Base-by-base conservation (phyloP, 106 monocot species). In the Hemerocallis citrina region DNA sequence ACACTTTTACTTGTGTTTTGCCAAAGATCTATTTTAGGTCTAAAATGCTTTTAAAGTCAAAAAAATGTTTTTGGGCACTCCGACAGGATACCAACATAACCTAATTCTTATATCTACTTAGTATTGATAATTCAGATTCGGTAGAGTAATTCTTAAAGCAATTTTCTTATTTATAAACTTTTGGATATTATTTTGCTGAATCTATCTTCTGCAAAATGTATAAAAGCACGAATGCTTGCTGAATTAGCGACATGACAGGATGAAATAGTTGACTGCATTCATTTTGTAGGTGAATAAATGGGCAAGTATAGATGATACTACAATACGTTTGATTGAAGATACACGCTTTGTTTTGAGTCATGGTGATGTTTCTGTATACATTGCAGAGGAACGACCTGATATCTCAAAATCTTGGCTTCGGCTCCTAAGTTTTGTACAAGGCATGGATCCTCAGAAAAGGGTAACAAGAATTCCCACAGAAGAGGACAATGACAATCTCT, bases 381-480 rank as follows among this genome's bases (percentile, higher is more conserved):
- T 89, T 68, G 67, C 60, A 52, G 47, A 57, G 62, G 79, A 82
- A 47, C 74, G 62, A 35, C 81, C 79, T 59, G 81, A 89, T 69
- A 70, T 85, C 31, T 74, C 58, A 34, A 76, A 61, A 52, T 55
- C 61, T 34, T 93, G 81, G 88, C 64, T 93, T 19, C 57, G 60
- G 55, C 68, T 93, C 34, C 70, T 93, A 62, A 57, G 58, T 39
- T 57, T 72, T 49, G 74, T 88, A 16, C 93, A 93, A 72, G 88
- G 78, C 34, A 85, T 88, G 76, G 79, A 93, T 67, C 47, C 83
- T 52, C 93, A 75, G 42, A 93, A 82, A 61, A 73, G 88, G 69
- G 63, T 57, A 17, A 76, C 78, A 22, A 66, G 71, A 43, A 11
- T 69, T 59, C 79, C 69, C 43, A 57, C 47, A 7, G 84, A 82